These are phyloP conservation scores for Glebionis coronaria DNA, from an alignment of 129 eudicot genomes.

Conservation along the genomic window DNA sequence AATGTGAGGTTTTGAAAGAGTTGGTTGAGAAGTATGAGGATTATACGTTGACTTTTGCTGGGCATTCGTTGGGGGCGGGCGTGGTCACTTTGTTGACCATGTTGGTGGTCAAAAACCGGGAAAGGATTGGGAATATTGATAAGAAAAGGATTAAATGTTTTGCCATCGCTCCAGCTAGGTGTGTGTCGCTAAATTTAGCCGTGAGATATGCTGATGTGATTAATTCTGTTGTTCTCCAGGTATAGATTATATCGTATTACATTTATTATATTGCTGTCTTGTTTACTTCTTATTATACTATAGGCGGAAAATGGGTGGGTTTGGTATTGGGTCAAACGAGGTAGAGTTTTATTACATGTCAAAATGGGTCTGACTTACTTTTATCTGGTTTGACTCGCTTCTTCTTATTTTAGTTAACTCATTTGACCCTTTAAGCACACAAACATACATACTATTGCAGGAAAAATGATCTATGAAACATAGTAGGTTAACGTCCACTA, in stretches of 20 bases:
- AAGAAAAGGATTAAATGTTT: conserved; percentile 85
- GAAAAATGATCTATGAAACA: too few species aligned
- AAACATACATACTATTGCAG: too few species aligned
- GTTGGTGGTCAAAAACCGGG: conserved; percentile 68
- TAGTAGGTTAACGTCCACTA: neutral
- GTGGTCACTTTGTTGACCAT: conserved; percentile 79
- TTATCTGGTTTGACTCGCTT: too few species aligned
- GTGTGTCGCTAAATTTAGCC: conserved; percentile 90
- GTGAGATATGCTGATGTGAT: conserved; percentile 96
- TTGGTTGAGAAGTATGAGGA: conserved; percentile 51
- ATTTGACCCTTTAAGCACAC: too few species aligned
- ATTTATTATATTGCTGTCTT: conserved; percentile 6
- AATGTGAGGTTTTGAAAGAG: conserved; percentile 58
- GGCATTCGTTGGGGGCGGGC: conserved; percentile 98
- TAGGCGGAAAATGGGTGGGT: neutral
- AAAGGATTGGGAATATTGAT: conserved; percentile 62
- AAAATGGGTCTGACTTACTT: neutral
- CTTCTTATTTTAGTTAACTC: too few species aligned
- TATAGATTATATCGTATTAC: conserved; percentile 21
- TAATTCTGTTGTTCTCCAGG: conserved; percentile 96
- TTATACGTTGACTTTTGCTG: conserved; percentile 87
- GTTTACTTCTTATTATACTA: neutral
- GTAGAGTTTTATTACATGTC: neutral
- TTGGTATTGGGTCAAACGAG: conserved; percentile 13
- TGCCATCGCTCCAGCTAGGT: conserved; percentile 92